These are phyloP conservation scores for Ashbya aceris DNA, from an alignment of 1,139 yeast species.

Conservation along the genomic window DNA sequence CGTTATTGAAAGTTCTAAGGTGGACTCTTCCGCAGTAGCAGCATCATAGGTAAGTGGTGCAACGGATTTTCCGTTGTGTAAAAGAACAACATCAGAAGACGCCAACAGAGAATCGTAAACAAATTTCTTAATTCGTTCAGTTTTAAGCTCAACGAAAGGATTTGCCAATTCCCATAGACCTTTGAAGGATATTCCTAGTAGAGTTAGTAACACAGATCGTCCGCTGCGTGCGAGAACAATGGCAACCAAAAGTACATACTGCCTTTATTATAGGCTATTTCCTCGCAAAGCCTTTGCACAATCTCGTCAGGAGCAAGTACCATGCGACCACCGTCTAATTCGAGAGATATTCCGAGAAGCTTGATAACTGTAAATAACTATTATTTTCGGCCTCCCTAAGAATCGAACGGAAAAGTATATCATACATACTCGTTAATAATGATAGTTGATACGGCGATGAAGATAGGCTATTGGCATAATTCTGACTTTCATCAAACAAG, in stretches of 20 bases:
- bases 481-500: too few species aligned
- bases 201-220: neutral
- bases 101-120: slow-evolving; percentile 15
- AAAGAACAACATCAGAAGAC: slow-evolving; percentile 7
- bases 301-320: slow-evolving; percentile 25
- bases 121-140: slow-evolving; percentile 16
- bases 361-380: neutral
- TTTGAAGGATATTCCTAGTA: slow-evolving; percentile 12
- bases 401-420: neutral
- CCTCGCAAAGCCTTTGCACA: slow-evolving; percentile 18
- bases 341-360: neutral
- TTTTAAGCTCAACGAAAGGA: slow-evolving; percentile 12
- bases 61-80: neutral
- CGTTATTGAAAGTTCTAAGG: slow-evolving; percentile 18
- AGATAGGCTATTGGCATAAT: too few species aligned
- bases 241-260: slow-evolving; percentile 12
- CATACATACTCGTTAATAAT: too few species aligned
- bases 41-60: slow-evolving; percentile 6
- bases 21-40: slow-evolving; percentile 8
- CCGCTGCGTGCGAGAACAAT: neutral
- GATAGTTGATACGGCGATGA: too few species aligned
- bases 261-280: slow-evolving; percentile 27
- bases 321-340: neutral
- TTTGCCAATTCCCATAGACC: slow-evolving; percentile 19
- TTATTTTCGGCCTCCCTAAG: neutral